Percentiles rank a stretch among this genome's conserved stretches.
Conservation (phyloP, 495 filamentous ascomycete genomes). For the Thermothielavioides terrestris region DNA sequence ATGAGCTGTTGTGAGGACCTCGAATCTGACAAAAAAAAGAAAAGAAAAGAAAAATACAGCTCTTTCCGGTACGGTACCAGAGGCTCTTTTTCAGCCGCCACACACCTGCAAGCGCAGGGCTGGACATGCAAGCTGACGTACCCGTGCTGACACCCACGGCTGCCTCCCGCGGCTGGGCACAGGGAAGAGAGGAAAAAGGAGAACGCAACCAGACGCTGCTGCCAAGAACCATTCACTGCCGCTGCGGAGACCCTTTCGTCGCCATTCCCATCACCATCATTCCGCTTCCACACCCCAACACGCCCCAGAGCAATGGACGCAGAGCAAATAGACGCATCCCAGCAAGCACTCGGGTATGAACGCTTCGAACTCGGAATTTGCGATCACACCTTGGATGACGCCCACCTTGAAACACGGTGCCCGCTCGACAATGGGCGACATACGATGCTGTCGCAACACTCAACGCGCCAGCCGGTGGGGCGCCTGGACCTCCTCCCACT, state of each 20-base stretch:
- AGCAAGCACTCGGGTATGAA: background rate
- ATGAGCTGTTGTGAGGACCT: too few relatives aligned
- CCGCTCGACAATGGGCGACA: constrained; percentile 26
- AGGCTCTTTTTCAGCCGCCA: too few relatives aligned
- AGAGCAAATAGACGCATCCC: background rate
- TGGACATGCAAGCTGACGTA: too few relatives aligned
- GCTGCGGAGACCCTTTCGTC: background rate
- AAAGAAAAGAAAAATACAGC: too few relatives aligned
- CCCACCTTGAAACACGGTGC: constrained; percentile 16
- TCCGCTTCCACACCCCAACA: background rate
- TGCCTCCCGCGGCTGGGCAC: too few relatives aligned
- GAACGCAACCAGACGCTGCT: too few relatives aligned
- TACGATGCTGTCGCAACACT: background rate
- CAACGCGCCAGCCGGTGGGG: background rate
- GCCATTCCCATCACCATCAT: background rate
- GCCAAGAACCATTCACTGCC: too few relatives aligned
- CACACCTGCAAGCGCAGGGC: too few relatives aligned
- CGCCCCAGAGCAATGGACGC: background rate
- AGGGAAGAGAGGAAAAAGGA: too few relatives aligned
- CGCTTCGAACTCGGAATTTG: background rate
- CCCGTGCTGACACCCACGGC: too few relatives aligned
- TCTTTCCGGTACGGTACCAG: too few relatives aligned
- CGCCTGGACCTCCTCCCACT: constrained; percentile 17
- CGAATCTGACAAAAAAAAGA: too few relatives aligned
- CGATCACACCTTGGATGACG: constrained; percentile 19